Base-by-base conservation (phyloP, 345 rosid species). In the Iberis pinnata region DNA sequence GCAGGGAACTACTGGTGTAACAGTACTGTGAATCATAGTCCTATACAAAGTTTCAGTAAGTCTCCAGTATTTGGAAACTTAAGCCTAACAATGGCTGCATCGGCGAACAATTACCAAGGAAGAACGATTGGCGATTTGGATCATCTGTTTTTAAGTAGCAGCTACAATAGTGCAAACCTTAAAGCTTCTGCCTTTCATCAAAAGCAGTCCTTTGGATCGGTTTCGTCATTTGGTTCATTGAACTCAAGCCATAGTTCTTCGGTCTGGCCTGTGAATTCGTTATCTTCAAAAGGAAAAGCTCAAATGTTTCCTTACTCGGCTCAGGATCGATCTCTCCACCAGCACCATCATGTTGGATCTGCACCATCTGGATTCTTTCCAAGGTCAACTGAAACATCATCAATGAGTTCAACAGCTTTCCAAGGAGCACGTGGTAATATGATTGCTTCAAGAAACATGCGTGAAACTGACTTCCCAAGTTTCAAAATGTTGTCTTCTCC, bases 341-440 rank as follows among this genome's bases (percentile, higher is more conserved):
- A 69, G 52, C 81, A 77, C 19, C 79, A 69, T 41, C 95, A 82
- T 48, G 83, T 86, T 44, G 95, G 97, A 42, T 89, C 97, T 61
- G 95, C 97, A 50, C 97, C 97, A 20, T 81, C 94, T 36, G 89
- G 86, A n/a, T 80, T 79, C 73, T 75, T 80, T 52, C 80, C 86
- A 0, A 88, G 81, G 60, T 79, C 90, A 9, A 67, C 54, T 49
- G 93, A 89, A 43, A 38, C 78, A 37, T 73, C 89, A 18, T 83
- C 63, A 69, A 69, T 76, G 84, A n/a, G n/a, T n/a, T n/a, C n/a
- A 78, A 68, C 67, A 71, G 65, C 89, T 39, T 53, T 70, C 27
- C 76, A 79, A 53, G 81, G 84, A 53, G 64, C 72, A 53, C 67
- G 41, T 18, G 65, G 65, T 42, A 80, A 82, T 54, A 56, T 74